A percentile compares a stretch with the other conserved stretches of the same genome.
Evolutionary conservation across 2,329 filamentous ascomycete genomes (phyloP).

Genomic region (Pezicula carpinea): DNA sequence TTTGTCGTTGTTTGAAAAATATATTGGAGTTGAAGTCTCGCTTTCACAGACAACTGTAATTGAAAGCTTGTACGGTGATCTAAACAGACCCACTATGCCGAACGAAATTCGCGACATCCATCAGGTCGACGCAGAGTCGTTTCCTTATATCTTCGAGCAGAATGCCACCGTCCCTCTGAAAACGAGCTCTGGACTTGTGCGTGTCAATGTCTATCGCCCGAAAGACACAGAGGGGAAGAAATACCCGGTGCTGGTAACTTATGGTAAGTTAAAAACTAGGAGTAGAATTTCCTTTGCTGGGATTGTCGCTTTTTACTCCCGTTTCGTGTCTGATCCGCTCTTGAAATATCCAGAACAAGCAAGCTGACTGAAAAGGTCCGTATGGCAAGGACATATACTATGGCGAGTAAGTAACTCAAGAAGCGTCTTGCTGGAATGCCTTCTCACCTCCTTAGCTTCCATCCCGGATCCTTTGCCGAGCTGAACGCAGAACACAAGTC

Average conservation of each 20-base stretch:
- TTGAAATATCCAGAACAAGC: neutral
- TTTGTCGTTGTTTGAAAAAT: neutral
- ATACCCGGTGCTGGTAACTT: neutral
- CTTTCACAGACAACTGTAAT: neutral
- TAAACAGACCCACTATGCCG: neutral
- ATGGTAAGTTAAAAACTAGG: neutral
- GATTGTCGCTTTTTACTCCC: too few species aligned
- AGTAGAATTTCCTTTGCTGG: too few species aligned
- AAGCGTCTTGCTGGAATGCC: neutral
- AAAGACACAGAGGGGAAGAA: neutral
- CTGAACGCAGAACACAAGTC: slow-evolving; percentile 37
- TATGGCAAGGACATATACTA: slow-evolving; percentile 1
- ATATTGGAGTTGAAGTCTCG: neutral
- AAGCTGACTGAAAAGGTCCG: slow-evolving; percentile 1
- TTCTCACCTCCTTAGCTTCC: slow-evolving; percentile 33
- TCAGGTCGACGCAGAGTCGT: neutral
- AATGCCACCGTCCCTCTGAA: slow-evolving; percentile 40
- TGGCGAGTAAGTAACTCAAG: neutral
- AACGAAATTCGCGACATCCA: slow-evolving; percentile 3
- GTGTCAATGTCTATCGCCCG: slow-evolving; percentile 32
- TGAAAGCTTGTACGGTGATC: neutral
- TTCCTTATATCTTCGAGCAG: slow-evolving; percentile 35
- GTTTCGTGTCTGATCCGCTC: too few species aligned
- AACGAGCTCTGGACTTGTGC: slow-evolving; percentile 33
- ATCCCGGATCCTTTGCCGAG: slow-evolving; percentile 42